A percentile compares a stretch with the other conserved stretches of the same genome.
These are phyloP conservation scores for Aspergillus homomorphus DNA, from an alignment of 495 filamentous ascomycete species.

Conservation along the genomic window DNA sequence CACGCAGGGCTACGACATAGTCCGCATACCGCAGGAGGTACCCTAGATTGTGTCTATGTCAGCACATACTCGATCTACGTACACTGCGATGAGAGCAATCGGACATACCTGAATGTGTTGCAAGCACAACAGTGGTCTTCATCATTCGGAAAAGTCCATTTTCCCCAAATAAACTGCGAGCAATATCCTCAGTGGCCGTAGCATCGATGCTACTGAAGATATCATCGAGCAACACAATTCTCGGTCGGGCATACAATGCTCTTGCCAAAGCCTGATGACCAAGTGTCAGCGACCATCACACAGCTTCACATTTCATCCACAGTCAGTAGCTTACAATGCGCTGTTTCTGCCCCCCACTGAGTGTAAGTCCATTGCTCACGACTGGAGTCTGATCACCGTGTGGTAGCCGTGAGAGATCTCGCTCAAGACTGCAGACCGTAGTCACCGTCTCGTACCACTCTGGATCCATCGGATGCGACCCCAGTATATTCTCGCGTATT, in stretches of 20 bases:
- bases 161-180: neutral
- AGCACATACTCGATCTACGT: too few species aligned
- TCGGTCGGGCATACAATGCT: constrained; percentile 1
- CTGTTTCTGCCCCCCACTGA: constrained; percentile 84
- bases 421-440: constrained; percentile 26
- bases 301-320: too few species aligned
- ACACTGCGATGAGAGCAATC: neutral
- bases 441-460: constrained; percentile 34
- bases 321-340: neutral
- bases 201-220: constrained; percentile 9
- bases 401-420: constrained; percentile 29
- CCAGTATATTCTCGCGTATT: constrained; percentile 32
- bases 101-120: neutral
- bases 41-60: neutral
- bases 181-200: neutral
- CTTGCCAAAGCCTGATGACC: neutral
- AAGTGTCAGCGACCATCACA: neutral
- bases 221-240: constrained; percentile 4
- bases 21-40: constrained; percentile 7
- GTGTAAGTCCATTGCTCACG: constrained; percentile 74
- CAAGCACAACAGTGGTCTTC: neutral
- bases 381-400: constrained; percentile 72
- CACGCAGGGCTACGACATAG: neutral
- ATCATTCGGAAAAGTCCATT: neutral
- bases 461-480: constrained; percentile 16